Percentiles rank a stretch among this genome's conserved stretches.
These are phyloP conservation scores for Cordyceps javanica DNA, from an alignment of 2,329 filamentous ascomycete species.

Conservation along the genomic window DNA sequence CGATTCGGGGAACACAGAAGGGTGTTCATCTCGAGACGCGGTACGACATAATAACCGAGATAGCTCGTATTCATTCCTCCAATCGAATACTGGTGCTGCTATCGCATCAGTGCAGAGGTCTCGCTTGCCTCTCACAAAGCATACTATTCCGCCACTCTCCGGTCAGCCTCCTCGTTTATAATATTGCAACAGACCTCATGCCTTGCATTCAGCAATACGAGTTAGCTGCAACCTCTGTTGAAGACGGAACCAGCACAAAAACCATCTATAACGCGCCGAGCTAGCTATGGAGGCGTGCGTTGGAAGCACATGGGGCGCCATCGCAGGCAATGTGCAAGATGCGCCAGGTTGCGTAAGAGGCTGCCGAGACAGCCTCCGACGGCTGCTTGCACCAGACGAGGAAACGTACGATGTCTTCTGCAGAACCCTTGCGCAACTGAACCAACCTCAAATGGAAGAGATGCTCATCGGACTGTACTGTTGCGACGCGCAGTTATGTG, in stretches of 20 bases:
- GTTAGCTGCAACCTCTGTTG: conserved; percentile 1
- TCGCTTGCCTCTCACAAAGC: neutral
- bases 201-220: conserved; percentile 1
- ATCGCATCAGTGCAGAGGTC: neutral
- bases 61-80: conserved; percentile 5
- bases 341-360: conserved; percentile 9
- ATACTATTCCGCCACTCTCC: neutral
- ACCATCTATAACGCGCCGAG: neutral
- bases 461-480: conserved; percentile 44
- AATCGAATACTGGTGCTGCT: neutral
- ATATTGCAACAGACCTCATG: conserved; percentile 4
- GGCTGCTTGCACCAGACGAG: conserved; percentile 12
- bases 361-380: conserved; percentile 12
- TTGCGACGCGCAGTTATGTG: conserved; percentile 45
- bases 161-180: neutral
- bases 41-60: conserved; percentile 8
- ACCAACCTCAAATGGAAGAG: conserved; percentile 20
- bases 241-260: neutral
- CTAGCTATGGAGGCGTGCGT: conserved; percentile 10
- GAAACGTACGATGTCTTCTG: conserved; percentile 29
- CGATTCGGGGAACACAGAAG: neutral
- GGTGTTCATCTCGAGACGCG: neutral
- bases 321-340: conserved; percentile 6
- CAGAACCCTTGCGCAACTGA: conserved; percentile 23
- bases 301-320: conserved; percentile 11